Conservation (phyloP, 1,284 basidiomycete genomes). For the Microstroma glucosiphilum region DNA sequence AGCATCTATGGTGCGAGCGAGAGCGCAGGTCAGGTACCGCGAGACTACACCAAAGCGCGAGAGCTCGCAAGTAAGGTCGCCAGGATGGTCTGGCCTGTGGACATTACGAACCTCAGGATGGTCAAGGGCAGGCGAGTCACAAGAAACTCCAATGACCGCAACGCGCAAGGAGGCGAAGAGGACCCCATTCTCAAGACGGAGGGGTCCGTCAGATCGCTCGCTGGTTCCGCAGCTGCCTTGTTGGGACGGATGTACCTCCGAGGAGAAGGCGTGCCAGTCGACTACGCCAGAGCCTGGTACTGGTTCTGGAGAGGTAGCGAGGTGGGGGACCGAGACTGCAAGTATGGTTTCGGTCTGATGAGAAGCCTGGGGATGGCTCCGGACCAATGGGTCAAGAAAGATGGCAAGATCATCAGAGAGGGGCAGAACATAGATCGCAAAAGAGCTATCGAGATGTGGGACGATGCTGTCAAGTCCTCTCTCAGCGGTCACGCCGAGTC, state of each 20-base stretch:
- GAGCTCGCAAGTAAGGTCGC: conserved; percentile 30
- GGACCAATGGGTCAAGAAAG: neutral
- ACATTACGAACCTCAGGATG: conserved; percentile 14
- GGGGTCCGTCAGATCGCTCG: conserved; percentile 18
- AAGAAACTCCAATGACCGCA: neutral
- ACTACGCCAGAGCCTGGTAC: conserved; percentile 71
- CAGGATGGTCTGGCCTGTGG: conserved; percentile 39
- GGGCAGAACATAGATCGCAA: neutral
- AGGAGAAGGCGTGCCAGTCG: conserved; percentile 80
- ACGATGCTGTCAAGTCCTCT: neutral
- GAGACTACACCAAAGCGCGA: conserved; percentile 33
- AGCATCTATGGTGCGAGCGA: conserved; percentile 41
- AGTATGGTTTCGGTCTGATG: conserved; percentile 75
- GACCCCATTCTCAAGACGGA: conserved; percentile 32
- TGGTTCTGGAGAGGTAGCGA: conserved; percentile 82
- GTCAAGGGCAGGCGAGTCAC: neutral
- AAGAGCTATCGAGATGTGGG: neutral
- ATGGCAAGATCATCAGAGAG: neutral
- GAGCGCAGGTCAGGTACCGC: conserved; percentile 33
- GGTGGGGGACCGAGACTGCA: conserved; percentile 69
- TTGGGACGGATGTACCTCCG: conserved; percentile 87
- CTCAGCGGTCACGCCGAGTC: conserved; percentile 62
- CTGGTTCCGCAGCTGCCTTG: conserved; percentile 35
- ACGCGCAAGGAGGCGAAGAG: conserved; percentile 14
- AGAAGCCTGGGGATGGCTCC: neutral